These are phyloP conservation scores for Pythium scleroteichum DNA, from an alignment of 352 stramenopile species.

Conservation along the genomic window DNA sequence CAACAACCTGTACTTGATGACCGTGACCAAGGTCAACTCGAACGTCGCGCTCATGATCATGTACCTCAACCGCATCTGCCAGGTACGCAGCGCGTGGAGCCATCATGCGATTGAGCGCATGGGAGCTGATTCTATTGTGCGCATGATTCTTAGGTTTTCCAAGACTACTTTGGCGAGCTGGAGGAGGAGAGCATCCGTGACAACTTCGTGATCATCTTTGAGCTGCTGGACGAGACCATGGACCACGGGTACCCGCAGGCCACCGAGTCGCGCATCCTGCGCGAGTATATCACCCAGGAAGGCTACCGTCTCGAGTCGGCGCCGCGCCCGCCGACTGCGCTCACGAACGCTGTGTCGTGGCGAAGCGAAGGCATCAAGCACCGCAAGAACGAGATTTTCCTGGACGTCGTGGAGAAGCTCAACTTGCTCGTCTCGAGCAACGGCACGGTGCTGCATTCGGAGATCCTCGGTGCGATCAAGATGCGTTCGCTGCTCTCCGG, in stretches of 20 bases:
- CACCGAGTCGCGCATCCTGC: slow-evolving; percentile 84
- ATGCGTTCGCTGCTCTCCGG: slow-evolving; percentile 99
- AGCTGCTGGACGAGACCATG: slow-evolving; percentile 99
- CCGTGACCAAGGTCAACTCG: slow-evolving; percentile 98
- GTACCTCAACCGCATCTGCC: slow-evolving; percentile 91
- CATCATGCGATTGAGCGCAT: background rate
- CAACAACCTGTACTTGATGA: slow-evolving; percentile 99
- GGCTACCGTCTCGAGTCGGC: slow-evolving; percentile 94
- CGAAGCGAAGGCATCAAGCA: slow-evolving; percentile 99
- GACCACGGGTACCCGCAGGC: slow-evolving; percentile 99
- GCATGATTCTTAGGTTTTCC: slow-evolving; percentile 87
- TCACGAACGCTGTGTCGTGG: slow-evolving; percentile 99
- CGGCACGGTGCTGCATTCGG: slow-evolving; percentile 97
- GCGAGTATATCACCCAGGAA: slow-evolving; percentile 98
- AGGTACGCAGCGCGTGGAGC: slow-evolving; percentile 33
- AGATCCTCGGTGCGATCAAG: slow-evolving; percentile 98
- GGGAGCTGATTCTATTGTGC: background rate
- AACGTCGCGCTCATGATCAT: slow-evolving; percentile 97
- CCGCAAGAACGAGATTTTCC: slow-evolving; percentile 99
- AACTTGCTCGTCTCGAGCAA: slow-evolving; percentile 95
- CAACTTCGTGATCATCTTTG: slow-evolving; percentile 99
- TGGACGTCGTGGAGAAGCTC: slow-evolving; percentile 99
- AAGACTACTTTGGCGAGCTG: slow-evolving; percentile 99
- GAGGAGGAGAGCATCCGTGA: slow-evolving; percentile 99
- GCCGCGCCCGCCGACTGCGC: slow-evolving; percentile 91